phyloP scores from a whole-genome alignment of 192 early-diverging fungal species.

The Podila clonocystis region DNA sequence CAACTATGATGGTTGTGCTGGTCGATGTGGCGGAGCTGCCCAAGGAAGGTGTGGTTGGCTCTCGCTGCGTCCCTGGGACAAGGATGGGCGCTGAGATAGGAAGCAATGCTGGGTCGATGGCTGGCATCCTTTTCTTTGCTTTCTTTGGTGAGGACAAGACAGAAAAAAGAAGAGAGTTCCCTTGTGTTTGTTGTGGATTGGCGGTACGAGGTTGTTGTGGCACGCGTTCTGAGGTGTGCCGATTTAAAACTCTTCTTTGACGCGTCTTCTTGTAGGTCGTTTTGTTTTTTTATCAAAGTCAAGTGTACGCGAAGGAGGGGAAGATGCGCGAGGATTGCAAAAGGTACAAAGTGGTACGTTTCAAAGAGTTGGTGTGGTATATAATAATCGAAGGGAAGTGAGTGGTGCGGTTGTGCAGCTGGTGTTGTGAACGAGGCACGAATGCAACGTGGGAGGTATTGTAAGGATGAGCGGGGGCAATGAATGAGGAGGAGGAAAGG shows the following conservation, averaged over 20 bases:
- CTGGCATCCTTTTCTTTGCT: constrained; percentile 2
- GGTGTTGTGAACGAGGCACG: neutral
- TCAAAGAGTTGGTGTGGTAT: too few species aligned
- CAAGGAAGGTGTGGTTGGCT: constrained; percentile 20
- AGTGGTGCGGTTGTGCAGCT: neutral
- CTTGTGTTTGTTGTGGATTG: neutral
- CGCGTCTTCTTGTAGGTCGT: too few species aligned
- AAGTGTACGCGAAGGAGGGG: too few species aligned
- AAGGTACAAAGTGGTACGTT: too few species aligned
- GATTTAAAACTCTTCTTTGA: too few species aligned
- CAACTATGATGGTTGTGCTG: neutral
- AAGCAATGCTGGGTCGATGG: neutral
- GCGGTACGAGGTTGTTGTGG: neutral
- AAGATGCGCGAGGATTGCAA: too few species aligned
- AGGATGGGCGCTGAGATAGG: constrained; percentile 35
- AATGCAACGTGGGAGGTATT: neutral
- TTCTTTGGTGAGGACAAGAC: neutral
- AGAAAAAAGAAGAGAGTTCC: neutral
- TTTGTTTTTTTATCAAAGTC: too few species aligned
- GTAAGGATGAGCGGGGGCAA: neutral
- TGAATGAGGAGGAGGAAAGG: neutral
- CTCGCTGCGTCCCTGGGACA: constrained; percentile 28
- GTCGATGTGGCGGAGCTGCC: neutral
- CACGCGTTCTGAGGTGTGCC: too few species aligned
- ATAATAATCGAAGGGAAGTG: too few species aligned